Base-by-base conservation (phyloP, 345 rosid genomes). In the Euphorbia peplus region DNA sequence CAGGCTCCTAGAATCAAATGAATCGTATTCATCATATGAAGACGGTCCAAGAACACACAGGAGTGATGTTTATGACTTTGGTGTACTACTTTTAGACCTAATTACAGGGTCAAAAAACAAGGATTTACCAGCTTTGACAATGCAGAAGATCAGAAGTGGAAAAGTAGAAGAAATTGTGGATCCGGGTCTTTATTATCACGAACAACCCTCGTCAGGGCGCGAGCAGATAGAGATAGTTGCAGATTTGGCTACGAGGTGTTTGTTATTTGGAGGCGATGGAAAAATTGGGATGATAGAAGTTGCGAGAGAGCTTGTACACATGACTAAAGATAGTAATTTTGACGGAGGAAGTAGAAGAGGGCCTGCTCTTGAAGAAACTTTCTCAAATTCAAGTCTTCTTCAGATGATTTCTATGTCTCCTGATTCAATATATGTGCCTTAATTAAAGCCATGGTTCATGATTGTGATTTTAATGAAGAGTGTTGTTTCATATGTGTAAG, bases 351-450 rank as follows among this genome's bases (percentile, higher is more conserved):
- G 83, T 50, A 85, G 73, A 68, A 85, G 82, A 62, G 85, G 83
- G 60, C 82, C 83, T 52, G 85, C 81, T 11, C 75, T 88, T 47
- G 90, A 92, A 62, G 96, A 92, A 75, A 92, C 96, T n/a, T 90
- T 90, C 58, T 90, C 92, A 5, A 92, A 88, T 79, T 92, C 92
- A 44, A 90, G 92, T 71, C 83, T 92, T 46, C 92, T 92, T 66
- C 96, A 92, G 70, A 90, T 92, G 98, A 84, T 87, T 29, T 92
- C 96, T 15, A 83, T 84, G 95, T 92, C 96, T 67, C 98, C 92
- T 67, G 98, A 88, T 64, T 92, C 92, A 3, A 78, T 84, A 21
- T 58, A 79, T 32, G 78, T 80, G 47, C 84, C 75, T 32, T 79
- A 57, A 57, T 22, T 21, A 16, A 57, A 29, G n/a, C 16, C n/a